These are phyloP conservation scores for Barnettozyma pratensis DNA, from an alignment of 805 yeast species.

Conservation along the genomic window DNA sequence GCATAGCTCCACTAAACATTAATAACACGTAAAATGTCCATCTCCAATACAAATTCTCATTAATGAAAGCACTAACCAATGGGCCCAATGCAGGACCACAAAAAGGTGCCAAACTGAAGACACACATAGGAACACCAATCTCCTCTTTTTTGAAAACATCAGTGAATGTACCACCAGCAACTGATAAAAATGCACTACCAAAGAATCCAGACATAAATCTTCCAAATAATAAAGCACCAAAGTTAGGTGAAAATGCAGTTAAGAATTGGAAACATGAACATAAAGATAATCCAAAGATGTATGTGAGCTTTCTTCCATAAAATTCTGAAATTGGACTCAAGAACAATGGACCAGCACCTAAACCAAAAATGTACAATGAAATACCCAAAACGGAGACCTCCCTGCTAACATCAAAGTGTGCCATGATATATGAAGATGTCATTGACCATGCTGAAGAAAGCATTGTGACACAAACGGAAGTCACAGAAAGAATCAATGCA, in stretches of 20 bases:
- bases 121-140: conserved; percentile 65
- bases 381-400: conserved; percentile 56
- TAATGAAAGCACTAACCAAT: conserved; percentile 50
- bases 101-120: conserved; percentile 59
- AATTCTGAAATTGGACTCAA: conserved; percentile 67
- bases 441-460: conserved; percentile 67
- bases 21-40: conserved; percentile 67
- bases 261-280: conserved; percentile 53
- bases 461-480: conserved; percentile 59
- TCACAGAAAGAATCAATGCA: conserved; percentile 45
- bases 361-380: conserved; percentile 61
- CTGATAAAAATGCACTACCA: conserved; percentile 70
- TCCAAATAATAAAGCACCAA: conserved; percentile 58
- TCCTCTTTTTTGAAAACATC: conserved; percentile 60
- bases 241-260: conserved; percentile 52
- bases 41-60: conserved; percentile 48
- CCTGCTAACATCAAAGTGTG: conserved; percentile 43
- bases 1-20: conserved; percentile 56
- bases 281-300: conserved; percentile 54
- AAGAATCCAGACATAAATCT: conserved; percentile 68
- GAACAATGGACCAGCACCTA: conserved; percentile 63
- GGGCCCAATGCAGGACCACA: conserved; percentile 73
- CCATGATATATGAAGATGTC: conserved; percentile 47
- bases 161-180: conserved; percentile 73
- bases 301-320: conserved; percentile 55